Percentiles rank a stretch among this genome's conserved stretches.
phyloP scores from a whole-genome alignment of 192 early-diverging fungal species.

The Rhizophagus sp. region DNA sequence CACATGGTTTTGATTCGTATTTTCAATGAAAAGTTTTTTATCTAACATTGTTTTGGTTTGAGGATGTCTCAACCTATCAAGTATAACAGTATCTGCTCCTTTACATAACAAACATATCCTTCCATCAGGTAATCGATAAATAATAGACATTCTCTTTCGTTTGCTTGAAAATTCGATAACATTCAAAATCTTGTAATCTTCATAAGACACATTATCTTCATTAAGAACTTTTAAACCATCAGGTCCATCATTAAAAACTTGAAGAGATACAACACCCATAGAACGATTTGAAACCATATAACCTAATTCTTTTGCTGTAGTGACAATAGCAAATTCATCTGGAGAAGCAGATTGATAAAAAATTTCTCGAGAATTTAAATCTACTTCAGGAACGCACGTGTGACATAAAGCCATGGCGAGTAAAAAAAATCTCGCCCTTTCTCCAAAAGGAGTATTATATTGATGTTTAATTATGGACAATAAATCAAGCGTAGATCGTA shows the following conservation, averaged over 20 bases:
- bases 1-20: not conserved
- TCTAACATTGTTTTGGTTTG: conserved; percentile 23
- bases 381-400: conserved; percentile 73
- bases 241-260: conserved; percentile 33
- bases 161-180: conserved; percentile 84
- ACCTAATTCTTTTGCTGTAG: conserved; percentile 72
- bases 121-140: conserved; percentile 72
- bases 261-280: conserved; percentile 47
- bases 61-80: conserved; percentile 57
- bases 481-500: conserved; percentile 11
- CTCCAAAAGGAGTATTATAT: conserved; percentile 21
- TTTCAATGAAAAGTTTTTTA: not conserved
- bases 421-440: conserved; percentile 63
- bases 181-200: conserved; percentile 63
- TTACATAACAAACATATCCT: conserved; percentile 82
- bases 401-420: conserved; percentile 82
- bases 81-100: conserved; percentile 88
- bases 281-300: conserved; percentile 65
- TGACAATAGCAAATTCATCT: conserved; percentile 82
- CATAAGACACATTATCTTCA: conserved; percentile 12
- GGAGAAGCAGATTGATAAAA: conserved; percentile 81
- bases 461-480: conserved; percentile 19
- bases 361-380: conserved; percentile 54
- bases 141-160: conserved; percentile 87
- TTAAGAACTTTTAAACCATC: conserved; percentile 34